Conservation (phyloP, 1,139 yeast genomes). For the Candida mesenterica region DNA sequence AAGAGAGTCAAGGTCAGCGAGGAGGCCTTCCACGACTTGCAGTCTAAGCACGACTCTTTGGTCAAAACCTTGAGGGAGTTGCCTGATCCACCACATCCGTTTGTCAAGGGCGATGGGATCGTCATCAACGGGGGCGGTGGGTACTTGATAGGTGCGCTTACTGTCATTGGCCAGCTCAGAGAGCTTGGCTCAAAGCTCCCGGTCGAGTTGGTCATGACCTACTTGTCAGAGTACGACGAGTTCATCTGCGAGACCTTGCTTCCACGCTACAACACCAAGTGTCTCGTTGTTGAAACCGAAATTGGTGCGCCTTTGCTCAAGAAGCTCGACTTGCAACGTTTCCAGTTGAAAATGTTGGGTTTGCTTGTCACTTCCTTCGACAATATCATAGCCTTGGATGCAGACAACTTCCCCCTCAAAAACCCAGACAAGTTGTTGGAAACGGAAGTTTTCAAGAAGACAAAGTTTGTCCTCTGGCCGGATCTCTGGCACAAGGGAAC, state of each 20-base stretch:
- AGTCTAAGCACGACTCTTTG: slow-evolving; percentile 10
- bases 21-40: slow-evolving; percentile 19
- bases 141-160: slow-evolving; percentile 20
- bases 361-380: slow-evolving; percentile 22
- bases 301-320: slow-evolving; percentile 25
- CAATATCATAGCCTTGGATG: slow-evolving; percentile 21
- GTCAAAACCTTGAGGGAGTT: slow-evolving; percentile 13
- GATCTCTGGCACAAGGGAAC: slow-evolving; percentile 25
- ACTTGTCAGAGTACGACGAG: slow-evolving; percentile 18
- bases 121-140: slow-evolving; percentile 20
- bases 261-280: slow-evolving; percentile 20
- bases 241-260: slow-evolving; percentile 17
- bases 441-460: slow-evolving; percentile 14
- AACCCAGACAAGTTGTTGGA: slow-evolving; percentile 19
- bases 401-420: slow-evolving; percentile 22
- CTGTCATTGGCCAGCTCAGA: slow-evolving; percentile 18
- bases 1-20: slow-evolving; percentile 16
- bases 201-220: slow-evolving; percentile 17
- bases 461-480: slow-evolving; percentile 22
- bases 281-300: slow-evolving; percentile 36
- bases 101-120: slow-evolving; percentile 16
- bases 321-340: slow-evolving; percentile 15
- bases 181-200: slow-evolving; percentile 21
- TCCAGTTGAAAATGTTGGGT: slow-evolving; percentile 22
- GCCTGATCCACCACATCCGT: slow-evolving; percentile 14